Conservation (phyloP, 805 yeast species). For the Metschnikowia similis region DNA sequence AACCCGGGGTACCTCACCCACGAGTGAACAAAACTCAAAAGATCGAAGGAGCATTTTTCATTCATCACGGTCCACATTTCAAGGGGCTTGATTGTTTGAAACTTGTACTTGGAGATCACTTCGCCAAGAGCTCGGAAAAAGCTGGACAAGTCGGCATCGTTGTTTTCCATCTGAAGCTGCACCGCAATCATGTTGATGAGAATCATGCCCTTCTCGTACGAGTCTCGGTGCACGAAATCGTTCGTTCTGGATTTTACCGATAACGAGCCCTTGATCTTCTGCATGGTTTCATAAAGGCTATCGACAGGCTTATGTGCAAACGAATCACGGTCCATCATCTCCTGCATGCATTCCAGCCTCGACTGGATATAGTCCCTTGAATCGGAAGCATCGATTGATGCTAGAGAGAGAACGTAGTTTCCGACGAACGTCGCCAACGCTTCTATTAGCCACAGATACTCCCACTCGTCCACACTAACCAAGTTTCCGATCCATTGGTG, state of each 20-base stretch:
- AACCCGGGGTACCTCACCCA: slow-evolving; percentile 61
- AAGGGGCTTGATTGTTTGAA: slow-evolving; percentile 41
- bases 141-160: slow-evolving; percentile 22
- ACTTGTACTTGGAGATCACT: slow-evolving; percentile 33
- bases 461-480: slow-evolving; percentile 65
- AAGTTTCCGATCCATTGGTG: slow-evolving; percentile 80
- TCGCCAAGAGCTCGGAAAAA: slow-evolving; percentile 32
- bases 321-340: slow-evolving; percentile 35
- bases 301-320: slow-evolving; percentile 23
- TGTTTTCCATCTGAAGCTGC: slow-evolving; percentile 30
- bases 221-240: slow-evolving; percentile 45
- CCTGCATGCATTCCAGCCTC: slow-evolving; percentile 21
- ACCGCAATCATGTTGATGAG: slow-evolving; percentile 50
- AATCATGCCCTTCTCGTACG: slow-evolving; percentile 60
- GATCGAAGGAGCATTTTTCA: slow-evolving; percentile 34
- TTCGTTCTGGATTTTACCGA: slow-evolving; percentile 28
- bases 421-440: slow-evolving; percentile 76
- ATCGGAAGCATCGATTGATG: slow-evolving; percentile 12
- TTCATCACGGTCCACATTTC: slow-evolving; percentile 50
- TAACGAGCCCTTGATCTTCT: slow-evolving; percentile 20
- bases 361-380: slow-evolving; percentile 10
- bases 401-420: slow-evolving; percentile 33
- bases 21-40: slow-evolving; percentile 50
- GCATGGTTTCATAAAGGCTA: slow-evolving; percentile 34
- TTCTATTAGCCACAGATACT: slow-evolving; percentile 70